Evolutionary conservation across 225 moss, liverwort and hornwort species (phyloP), one percentile per base, ranked within the genome.

Genomic region (Marchantia polymorpha): DNA sequence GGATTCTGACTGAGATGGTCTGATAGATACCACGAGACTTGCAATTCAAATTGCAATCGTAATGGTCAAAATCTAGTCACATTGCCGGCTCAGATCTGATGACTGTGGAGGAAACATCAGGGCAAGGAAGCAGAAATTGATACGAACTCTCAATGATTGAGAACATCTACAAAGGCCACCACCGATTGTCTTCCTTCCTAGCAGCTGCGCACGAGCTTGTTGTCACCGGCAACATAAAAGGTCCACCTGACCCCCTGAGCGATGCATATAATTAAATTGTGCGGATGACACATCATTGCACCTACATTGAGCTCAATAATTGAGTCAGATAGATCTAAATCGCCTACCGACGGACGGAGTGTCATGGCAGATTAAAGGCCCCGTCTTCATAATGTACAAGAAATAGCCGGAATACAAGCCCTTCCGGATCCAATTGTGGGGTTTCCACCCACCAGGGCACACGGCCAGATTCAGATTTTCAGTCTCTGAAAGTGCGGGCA

Each of bases 371-470:
- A 51, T 51, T 0, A n/a, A 51, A 50, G 10, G 22, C 11, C 50
- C 39, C 49, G 5, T 50, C 20, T 23, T 71, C 17, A 10, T 39
- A 39, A 39, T 39, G 14, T 7, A 23, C 50, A 75, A 17, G 10
- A 20, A 75, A 2, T 39, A 39, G 39, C 77, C 77, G 77, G 77
- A 77, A 77, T 49, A 77, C 77, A 49, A 51, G 77, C 64, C 50
- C 77, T 77, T 77, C 77, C 77, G 64, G 77, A 65, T 77, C 64
- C 7, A 48, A 48, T 46, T 16, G 48, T 64, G 64, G 77, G 63
- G 63, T 76, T 77, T 49, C 49, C 77, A 77, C 77, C 77, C 77
- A 77, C 77, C 77, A 64, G 77, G 77, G 77, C 77, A 11, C 49
- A 46, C 69, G 19, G 8, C 39, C 22, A 72, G 49, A 10, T 7